Conservation (phyloP, 2,329 filamentous ascomycete genomes). For the Arachnomyces sp. region DNA sequence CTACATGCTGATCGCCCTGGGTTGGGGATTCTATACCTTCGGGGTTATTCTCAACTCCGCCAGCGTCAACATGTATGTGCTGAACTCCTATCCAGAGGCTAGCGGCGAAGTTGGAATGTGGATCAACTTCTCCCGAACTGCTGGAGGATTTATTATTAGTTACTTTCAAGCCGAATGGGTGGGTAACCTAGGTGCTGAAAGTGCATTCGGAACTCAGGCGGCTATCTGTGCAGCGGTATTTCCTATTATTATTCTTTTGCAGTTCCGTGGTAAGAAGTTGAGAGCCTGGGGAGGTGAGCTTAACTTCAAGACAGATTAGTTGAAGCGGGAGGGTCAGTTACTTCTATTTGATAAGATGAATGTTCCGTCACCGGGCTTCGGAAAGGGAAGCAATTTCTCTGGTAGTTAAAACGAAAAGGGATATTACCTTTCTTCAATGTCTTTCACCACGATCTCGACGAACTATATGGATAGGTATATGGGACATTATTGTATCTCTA, state of each 20-base stretch:
- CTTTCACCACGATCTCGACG: no score
- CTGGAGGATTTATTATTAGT: constrained; percentile 45
- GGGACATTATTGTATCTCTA: no score
- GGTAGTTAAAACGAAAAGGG: no score
- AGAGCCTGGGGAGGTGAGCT: constrained; percentile 29
- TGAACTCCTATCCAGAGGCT: constrained; percentile 50
- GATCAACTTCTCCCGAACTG: constrained; percentile 44
- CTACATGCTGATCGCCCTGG: constrained; percentile 44
- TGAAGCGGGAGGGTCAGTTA: no score
- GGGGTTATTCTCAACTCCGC: constrained; percentile 50
- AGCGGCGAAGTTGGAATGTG: constrained; percentile 47
- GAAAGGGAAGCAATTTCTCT: no score
- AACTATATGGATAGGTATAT: no score
- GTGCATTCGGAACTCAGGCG: constrained; percentile 43
- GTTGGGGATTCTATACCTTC: constrained; percentile 50
- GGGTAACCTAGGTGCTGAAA: constrained; percentile 34
- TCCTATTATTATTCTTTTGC: constrained; percentile 29
- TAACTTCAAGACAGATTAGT: constrained; percentile 23
- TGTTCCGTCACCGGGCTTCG: no score
- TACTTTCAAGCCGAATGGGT: constrained; percentile 50
- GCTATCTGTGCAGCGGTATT: constrained; percentile 34
- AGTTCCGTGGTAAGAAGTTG: constrained; percentile 32
- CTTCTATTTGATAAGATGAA: no score
- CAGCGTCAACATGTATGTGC: constrained; percentile 45
- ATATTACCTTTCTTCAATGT: no score